Conservation (phyloP, 768 basidiomycete genomes). For the Gyrodon lividus region DNA sequence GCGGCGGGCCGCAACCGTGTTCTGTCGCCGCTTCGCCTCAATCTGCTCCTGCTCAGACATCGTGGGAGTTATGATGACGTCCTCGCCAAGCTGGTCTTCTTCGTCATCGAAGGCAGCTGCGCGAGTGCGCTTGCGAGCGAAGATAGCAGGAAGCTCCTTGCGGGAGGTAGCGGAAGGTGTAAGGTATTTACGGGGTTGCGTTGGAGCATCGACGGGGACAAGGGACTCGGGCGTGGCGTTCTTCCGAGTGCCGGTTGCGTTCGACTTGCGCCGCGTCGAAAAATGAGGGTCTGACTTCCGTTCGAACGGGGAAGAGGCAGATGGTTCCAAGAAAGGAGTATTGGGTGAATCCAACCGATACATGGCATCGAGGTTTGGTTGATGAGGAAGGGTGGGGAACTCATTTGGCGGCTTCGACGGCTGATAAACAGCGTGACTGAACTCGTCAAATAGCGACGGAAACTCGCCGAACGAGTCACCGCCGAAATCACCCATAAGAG, state of each 20-base stretch:
- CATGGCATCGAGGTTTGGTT: slow-evolving; percentile 35
- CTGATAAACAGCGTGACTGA: slow-evolving; percentile 15
- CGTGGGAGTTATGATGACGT: slow-evolving; percentile 39
- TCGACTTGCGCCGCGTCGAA: slow-evolving; percentile 32
- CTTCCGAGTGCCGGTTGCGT: slow-evolving; percentile 69
- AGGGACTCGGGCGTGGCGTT: slow-evolving; percentile 64
- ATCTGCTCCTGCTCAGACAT: slow-evolving; percentile 65
- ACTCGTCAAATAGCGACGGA: slow-evolving; percentile 33
- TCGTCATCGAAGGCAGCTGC: slow-evolving; percentile 49
- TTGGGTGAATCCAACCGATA: slow-evolving; percentile 49
- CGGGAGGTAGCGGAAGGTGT: slow-evolving; percentile 74
- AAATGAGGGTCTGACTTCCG: slow-evolving; percentile 15
- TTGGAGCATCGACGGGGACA: slow-evolving; percentile 74
- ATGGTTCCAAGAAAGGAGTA: slow-evolving; percentile 48
- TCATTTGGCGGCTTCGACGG: slow-evolving; percentile 14
- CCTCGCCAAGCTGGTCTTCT: slow-evolving; percentile 48
- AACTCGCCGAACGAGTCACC: slow-evolving; percentile 35
- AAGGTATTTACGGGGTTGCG: slow-evolving; percentile 72
- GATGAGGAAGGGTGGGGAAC: slow-evolving; percentile 7
- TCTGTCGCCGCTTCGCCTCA: slow-evolving; percentile 76
- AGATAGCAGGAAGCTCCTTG: slow-evolving; percentile 74
- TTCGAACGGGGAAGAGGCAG: slow-evolving; percentile 28
- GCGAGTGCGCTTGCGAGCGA: slow-evolving; percentile 60
- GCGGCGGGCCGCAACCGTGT: slow-evolving; percentile 82
- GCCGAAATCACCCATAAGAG: slow-evolving; percentile 35